phyloP scores from a whole-genome alignment of 805 yeast species.

The Metschnikowia koreensis region DNA sequence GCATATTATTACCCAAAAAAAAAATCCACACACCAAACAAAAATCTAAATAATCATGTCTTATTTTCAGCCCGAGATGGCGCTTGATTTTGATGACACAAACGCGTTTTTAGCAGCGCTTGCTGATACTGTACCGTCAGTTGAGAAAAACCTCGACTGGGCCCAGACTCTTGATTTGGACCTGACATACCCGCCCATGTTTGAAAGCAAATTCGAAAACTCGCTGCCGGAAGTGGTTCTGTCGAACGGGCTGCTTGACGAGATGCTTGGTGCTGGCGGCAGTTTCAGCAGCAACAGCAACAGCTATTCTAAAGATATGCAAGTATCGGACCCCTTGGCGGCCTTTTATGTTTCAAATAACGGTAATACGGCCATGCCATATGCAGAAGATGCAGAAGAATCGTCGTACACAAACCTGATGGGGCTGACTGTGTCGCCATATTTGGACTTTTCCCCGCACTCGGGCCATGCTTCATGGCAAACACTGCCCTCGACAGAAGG shows the following conservation, averaged over 20 bases:
- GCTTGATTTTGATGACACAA: slow-evolving; percentile 17
- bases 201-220: slow-evolving; percentile 8
- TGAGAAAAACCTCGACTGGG: slow-evolving; percentile 12
- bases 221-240: slow-evolving; percentile 6
- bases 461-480: slow-evolving; percentile 1
- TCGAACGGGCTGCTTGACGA: slow-evolving; percentile 7
- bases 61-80: slow-evolving; percentile 5
- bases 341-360: background rate
- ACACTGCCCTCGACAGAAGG: background rate
- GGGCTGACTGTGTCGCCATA: slow-evolving; percentile 7
- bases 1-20: background rate
- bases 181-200: slow-evolving; percentile 1
- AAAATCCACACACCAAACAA: background rate
- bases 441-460: slow-evolving; percentile 5
- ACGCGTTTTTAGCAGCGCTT: slow-evolving; percentile 15
- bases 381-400: slow-evolving; percentile 1
- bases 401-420: slow-evolving; percentile 6
- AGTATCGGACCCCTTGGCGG: background rate
- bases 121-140: slow-evolving; percentile 14
- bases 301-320: background rate
- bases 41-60: background rate
- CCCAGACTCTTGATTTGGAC: slow-evolving; percentile 5
- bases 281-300: too few species aligned
- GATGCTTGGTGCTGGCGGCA: background rate
- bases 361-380: background rate